Conservation (phyloP, 352 stramenopile species). For the Peronosclerospora sorghi region DNA sequence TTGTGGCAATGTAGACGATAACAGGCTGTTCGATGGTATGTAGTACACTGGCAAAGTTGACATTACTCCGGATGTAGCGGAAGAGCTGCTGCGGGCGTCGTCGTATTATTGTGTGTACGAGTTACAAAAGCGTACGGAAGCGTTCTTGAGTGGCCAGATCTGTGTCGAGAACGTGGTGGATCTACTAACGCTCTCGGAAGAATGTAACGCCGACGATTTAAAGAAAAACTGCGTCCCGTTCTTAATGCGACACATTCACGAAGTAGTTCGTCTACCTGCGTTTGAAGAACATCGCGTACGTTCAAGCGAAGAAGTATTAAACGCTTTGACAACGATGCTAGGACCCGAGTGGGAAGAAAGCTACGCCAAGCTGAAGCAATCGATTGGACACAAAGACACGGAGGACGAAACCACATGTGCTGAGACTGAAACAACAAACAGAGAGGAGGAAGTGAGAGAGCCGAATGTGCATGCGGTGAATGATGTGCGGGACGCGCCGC, state of each 20-base stretch:
- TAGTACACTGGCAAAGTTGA: slow-evolving; percentile 83
- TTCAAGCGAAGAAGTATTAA: slow-evolving; percentile 75
- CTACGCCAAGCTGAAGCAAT: slow-evolving; percentile 59
- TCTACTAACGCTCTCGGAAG: slow-evolving; percentile 59
- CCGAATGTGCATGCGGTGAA: slow-evolving; percentile 22
- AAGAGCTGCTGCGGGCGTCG: slow-evolving; percentile 66
- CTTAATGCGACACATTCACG: slow-evolving; percentile 80
- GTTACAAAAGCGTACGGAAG: slow-evolving; percentile 75
- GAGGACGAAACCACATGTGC: slow-evolving; percentile 16
- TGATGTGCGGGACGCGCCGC: slow-evolving; percentile 25
- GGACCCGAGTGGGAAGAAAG: slow-evolving; percentile 66
- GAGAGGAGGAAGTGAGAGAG: slow-evolving; percentile 3
- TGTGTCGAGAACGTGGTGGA: slow-evolving; percentile 72
- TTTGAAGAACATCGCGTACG: slow-evolving; percentile 70
- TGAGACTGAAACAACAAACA: slow-evolving; percentile 16
- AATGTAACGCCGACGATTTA: slow-evolving; percentile 67
- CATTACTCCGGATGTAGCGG: slow-evolving; percentile 70
- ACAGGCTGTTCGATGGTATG: slow-evolving; percentile 1
- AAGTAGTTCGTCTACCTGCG: slow-evolving; percentile 63
- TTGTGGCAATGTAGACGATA: too few relatives aligned
- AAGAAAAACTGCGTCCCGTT: slow-evolving; percentile 83
- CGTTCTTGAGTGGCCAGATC: slow-evolving; percentile 74
- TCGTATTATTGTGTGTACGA: slow-evolving; percentile 79
- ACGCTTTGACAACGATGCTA: slow-evolving; percentile 70
- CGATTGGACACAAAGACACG: slow-evolving; percentile 21